phyloP scores from a whole-genome alignment of 2,329 filamentous ascomycete genomes.

The Curvularia verruculosa region DNA sequence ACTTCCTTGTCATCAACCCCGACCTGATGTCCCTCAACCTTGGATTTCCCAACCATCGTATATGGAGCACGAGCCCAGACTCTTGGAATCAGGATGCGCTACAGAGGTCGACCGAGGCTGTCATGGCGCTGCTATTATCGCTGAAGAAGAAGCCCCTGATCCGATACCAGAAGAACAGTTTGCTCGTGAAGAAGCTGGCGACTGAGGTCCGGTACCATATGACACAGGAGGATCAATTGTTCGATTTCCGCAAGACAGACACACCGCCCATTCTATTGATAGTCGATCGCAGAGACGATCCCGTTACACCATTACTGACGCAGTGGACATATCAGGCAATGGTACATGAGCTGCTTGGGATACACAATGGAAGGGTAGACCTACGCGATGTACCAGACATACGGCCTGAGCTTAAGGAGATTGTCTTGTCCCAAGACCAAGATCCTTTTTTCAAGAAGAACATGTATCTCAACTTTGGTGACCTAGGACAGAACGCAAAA shows the following conservation, averaged over 20 bases:
- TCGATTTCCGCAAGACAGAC: conserved; percentile 94
- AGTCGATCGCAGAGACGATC: conserved; percentile 89
- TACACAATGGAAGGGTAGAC: conserved; percentile 92
- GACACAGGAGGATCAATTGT: conserved; percentile 93
- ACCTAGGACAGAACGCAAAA: conserved; percentile 94
- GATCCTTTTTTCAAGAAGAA: conserved; percentile 99
- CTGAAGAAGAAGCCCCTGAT: conserved; percentile 97
- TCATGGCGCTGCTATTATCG: conserved; percentile 81
- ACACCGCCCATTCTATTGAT: conserved; percentile 92
- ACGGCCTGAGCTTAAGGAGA: conserved; percentile 86
- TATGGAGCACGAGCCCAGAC: conserved; percentile 84
- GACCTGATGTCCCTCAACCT: conserved; percentile 86
- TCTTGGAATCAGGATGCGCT: conserved; percentile 90
- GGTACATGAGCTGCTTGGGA: conserved; percentile 95
- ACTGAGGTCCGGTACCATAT: conserved; percentile 91
- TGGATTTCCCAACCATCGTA: conserved; percentile 71
- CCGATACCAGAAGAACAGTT: conserved; percentile 88
- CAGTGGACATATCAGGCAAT: conserved; percentile 99
- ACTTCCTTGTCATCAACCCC: conserved; percentile 93
- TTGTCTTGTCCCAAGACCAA: conserved; percentile 94
- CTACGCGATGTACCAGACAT: conserved; percentile 83
- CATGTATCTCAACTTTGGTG: conserved; percentile 98
- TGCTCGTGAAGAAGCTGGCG: conserved; percentile 88
- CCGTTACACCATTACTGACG: conserved; percentile 89
- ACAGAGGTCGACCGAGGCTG: conserved; percentile 83